Evolutionary conservation across 306 rosid species (phyloP), one percentile per base, ranked within the genome.

Genomic region (Ziziphus jujuba): DNA sequence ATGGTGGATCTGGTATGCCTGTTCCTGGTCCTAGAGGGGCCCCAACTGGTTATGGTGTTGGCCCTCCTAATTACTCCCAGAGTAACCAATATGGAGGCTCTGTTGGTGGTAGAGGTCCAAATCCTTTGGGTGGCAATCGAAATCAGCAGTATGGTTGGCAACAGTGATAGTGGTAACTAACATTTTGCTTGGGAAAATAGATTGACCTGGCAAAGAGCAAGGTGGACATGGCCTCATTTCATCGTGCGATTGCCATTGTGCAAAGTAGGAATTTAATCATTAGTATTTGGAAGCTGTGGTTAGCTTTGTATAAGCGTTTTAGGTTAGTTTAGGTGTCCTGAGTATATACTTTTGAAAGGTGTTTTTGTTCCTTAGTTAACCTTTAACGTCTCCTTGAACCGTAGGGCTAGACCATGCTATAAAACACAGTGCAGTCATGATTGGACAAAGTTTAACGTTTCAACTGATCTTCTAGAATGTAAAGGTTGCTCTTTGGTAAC

Each of bases 1-100:
- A 84, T 45, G 82, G 73, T 12, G 84, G 86, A 51, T 75, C 78
- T 61, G 69, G 80, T 17, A 82, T 84, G 87, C 83, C 84, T 47
- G 76, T 81, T 49, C 84, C 86, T 3, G 87, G 90, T 63, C 83
- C 87, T 55, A 81, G 91, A n/a, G 89, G 89, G 6, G 82, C 77
- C 9, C 72, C 73, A 0, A 48, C 83, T 34, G 90, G 82, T 50
- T 82, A 84, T 59, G 87, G 82, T 36, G 84, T 68, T 63, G 90
- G 80, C 61, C 83, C 80, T 60, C 87, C 90, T 21, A 81, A 72
- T 16, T 82, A 77, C 74, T 72, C 83, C 57, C 90, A 84, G 51
- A 79, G 73, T 28, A 74, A 74, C 31, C 91, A 81, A 11, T 87
- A 82, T 63, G 86, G 93, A 25, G 88, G 87, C 33, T 79, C 89